Evolutionary conservation across 192 early-diverging fungal genomes (phyloP).

Genomic region (Coemansia sp.): DNA sequence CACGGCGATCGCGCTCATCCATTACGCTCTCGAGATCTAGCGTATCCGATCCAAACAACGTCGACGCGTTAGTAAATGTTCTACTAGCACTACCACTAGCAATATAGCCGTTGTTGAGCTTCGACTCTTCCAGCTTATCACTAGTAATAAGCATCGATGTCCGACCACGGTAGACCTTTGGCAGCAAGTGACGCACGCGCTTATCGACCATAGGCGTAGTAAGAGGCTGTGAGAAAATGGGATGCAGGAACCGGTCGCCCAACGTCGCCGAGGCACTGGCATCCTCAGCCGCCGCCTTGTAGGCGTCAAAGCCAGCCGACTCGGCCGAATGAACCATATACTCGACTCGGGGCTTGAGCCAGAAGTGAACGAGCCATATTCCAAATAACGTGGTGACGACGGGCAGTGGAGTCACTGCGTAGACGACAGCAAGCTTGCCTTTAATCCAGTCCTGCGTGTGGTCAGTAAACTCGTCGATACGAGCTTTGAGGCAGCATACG

Average conservation of each 20-base stretch:
- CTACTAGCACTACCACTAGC: conserved; percentile 15
- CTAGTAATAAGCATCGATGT: conserved; percentile 17
- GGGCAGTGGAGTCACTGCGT: conserved; percentile 64
- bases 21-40: conserved; percentile 44
- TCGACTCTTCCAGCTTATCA: neutral
- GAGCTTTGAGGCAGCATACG: conserved; percentile 59
- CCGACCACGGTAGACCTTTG: conserved; percentile 62
- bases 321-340: conserved; percentile 59
- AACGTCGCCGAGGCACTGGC: conserved; percentile 35
- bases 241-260: conserved; percentile 68
- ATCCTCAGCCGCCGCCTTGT: conserved; percentile 25
- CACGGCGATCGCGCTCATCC: conserved; percentile 53
- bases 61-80: conserved; percentile 41
- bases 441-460: conserved; percentile 23
- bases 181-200: conserved; percentile 65
- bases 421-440: conserved; percentile 48
- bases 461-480: conserved; percentile 61
- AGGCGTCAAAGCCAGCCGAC: conserved; percentile 36
- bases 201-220: conserved; percentile 72
- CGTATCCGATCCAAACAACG: conserved; percentile 39
- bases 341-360: conserved; percentile 59
- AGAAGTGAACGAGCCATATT: conserved; percentile 42
- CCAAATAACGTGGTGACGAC: conserved; percentile 62
- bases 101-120: neutral
- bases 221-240: conserved; percentile 62